Evolutionary conservation across 2,329 filamentous ascomycete species (phyloP), one percentile per base, ranked within the genome.

Genomic region (Aspergillus ibericus): DNA sequence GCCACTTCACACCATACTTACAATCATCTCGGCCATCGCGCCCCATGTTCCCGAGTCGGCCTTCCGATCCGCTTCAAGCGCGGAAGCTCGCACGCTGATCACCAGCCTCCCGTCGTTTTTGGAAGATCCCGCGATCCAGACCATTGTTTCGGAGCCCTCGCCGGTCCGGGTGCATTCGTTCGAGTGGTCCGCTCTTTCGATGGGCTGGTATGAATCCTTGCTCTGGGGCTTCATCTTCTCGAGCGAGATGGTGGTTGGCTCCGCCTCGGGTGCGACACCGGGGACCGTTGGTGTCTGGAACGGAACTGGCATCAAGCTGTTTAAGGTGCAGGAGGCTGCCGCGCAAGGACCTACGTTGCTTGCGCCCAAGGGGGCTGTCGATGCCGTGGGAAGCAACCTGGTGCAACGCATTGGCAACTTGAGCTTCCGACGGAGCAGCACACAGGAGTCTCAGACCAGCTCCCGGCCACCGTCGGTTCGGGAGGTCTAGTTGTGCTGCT

Each of bases 131-230:
- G 82, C 85, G 52, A 79, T 96, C 44, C 83, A 86, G 9, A 88
- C 86, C 8, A 85, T 96, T 36, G 70, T 80, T n/a, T 70, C 75
- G 0, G 92, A 96, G 47, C 85, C 90, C 0, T 87, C 87, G 1
- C 82, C 89, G 0, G 83, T 91, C 53, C 85, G 90, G 32, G 88
- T 95, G 15, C 93, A 97, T 71, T 88, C 91, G 13, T 98, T 98
- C 69, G 92, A 96, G 77, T 98, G 93, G 93, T 93, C 92, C 3
- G 88, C 91, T 0, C 81, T 96, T 34, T 90, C 91, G 0, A 82
- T 98, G 52, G 93, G 93, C 50, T 98, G 95, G 95, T 97, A 98
- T 74, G 92, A 97, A 75, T 93, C 91, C 5, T 81, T 98, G 12
- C 82, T 99, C 9, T 99, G 95, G 95, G 88, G 92, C 15, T 91